These are phyloP conservation scores for Ustilago shanxiensis DNA, from an alignment of 1,284 basidiomycete species.

Conservation along the genomic window DNA sequence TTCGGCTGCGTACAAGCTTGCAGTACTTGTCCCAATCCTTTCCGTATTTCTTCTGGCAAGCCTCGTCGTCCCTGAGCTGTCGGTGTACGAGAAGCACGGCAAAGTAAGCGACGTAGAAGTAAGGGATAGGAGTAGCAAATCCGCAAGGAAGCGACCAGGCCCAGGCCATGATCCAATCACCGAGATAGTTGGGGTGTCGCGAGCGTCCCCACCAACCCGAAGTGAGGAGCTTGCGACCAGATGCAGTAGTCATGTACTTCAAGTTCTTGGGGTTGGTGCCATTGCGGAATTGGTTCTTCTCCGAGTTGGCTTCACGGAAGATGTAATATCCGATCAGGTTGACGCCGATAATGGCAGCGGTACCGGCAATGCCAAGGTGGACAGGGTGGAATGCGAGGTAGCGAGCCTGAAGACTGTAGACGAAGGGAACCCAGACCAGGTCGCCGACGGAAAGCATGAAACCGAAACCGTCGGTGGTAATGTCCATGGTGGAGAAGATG, in stretches of 20 bases:
- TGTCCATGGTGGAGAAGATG: constrained; percentile 96
- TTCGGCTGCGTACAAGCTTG: constrained; percentile 46
- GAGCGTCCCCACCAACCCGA: constrained; percentile 98
- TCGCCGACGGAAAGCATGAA: constrained; percentile 98
- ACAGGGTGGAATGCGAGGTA: constrained; percentile 90
- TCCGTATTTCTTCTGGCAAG: constrained; percentile 80
- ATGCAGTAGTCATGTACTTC: constrained; percentile 83
- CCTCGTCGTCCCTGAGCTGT: constrained; percentile 90
- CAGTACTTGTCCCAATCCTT: constrained; percentile 76
- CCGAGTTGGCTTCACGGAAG: constrained; percentile 88
- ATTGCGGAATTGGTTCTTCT: constrained; percentile 95
- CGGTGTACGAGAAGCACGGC: constrained; percentile 89
- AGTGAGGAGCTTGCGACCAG: constrained; percentile 89
- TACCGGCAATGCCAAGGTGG: constrained; percentile 79
- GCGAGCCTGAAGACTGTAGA: constrained; percentile 91
- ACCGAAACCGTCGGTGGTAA: constrained; percentile 96
- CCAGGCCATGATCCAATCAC: constrained; percentile 88
- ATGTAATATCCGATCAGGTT: constrained; percentile 89
- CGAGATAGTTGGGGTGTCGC: constrained; percentile 82
- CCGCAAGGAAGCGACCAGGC: constrained; percentile 95
- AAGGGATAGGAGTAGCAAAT: constrained; percentile 90
- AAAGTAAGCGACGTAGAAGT: constrained; percentile 93
- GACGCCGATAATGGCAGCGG: constrained; percentile 77
- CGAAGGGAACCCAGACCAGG: constrained; percentile 93
- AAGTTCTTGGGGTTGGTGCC: constrained; percentile 94